Base-by-base conservation (phyloP, 306 rosid genomes). In the Adenanthera pavonina region DNA sequence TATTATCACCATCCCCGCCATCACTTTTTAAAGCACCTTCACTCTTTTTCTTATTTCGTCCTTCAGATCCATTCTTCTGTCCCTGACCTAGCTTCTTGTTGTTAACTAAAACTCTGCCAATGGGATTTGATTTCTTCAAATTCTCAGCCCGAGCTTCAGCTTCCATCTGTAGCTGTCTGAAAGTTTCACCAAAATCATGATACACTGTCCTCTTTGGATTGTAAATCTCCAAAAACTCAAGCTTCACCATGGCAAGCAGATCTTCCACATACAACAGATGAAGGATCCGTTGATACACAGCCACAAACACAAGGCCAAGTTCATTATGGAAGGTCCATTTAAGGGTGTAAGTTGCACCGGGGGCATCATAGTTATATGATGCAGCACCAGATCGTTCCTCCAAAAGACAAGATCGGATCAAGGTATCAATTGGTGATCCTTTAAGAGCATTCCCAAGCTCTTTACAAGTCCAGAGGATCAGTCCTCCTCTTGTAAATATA, bases 271-370 rank as follows among this genome's bases (percentile, higher is more conserved):
- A 95, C 56, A 95, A 40, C 33, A 95, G 89, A 68, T 95, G 97
- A 52, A 95, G 92, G 77, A 92, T 91, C 75, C 92, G 88, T 61
- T 95, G 97, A 74, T 95, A 95, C 34, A 95, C 97, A 13, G 97
- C 97, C 0, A 95, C 97, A 75, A 92, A 95, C 20, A 92, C 97
- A 40, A 95, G 91, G 43, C 94, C 97, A 7, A 95, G 97, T 56
- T 95, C 97, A 4, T 95, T 95, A 72, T 91, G 97, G 87, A 92
- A 95, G 76, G 90, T 92, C 99, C 97, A 95, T 78, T 95, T 95
- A 74, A 95, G 97, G 53, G 97, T 89, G 81, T 92, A 95, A 1
- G 99, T 79, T 2, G 94, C 94, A 73, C 97, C 97, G 3, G 97
- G 91, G 38, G 91, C 94, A 52, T 86, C 97, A 81, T 95, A 91